Conservation (phyloP, 495 filamentous ascomycete genomes). For the Penicillium nucicola region DNA sequence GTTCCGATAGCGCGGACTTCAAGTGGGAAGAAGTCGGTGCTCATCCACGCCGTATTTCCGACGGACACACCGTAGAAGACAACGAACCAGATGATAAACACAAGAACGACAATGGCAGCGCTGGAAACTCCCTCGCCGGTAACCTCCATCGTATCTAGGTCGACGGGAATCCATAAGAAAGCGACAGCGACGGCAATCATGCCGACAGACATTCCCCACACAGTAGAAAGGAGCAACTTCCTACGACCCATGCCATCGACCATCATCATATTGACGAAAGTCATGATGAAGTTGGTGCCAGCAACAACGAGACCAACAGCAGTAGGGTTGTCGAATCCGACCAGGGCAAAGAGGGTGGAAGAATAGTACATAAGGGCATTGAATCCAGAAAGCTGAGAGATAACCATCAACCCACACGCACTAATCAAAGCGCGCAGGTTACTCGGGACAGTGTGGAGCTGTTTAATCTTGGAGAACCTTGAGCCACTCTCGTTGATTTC, state of each 20-base stretch:
- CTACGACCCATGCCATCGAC: constrained; percentile 46
- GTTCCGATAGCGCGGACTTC: constrained; percentile 47
- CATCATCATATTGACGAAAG: constrained; percentile 42
- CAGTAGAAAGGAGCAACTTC: constrained; percentile 40
- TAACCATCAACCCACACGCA: constrained; percentile 19
- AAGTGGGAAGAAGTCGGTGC: constrained; percentile 44
- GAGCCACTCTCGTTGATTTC: too few species aligned
- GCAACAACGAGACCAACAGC: constrained; percentile 48
- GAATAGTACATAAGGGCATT: constrained; percentile 49
- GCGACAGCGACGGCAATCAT: constrained; percentile 42
- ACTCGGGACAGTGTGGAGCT: constrained; percentile 40
- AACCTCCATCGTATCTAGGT: constrained; percentile 30
- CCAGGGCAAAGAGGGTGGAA: constrained; percentile 47
- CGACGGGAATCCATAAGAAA: constrained; percentile 49
- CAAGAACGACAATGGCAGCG: constrained; percentile 39
- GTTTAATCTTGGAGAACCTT: constrained; percentile 35
- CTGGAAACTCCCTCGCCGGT: constrained; percentile 21
- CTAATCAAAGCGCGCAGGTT: constrained; percentile 1
- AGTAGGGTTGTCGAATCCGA: constrained; percentile 48
- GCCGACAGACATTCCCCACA: constrained; percentile 38
- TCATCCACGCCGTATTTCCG: constrained; percentile 46
- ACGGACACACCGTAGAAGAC: constrained; percentile 37
- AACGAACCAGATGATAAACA: constrained; percentile 41
- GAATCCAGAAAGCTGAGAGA: constrained; percentile 43
- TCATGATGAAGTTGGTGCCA: constrained; percentile 51